Conservation (phyloP, 2,329 filamentous ascomycete species). For the Fusarium brachygibbosum region DNA sequence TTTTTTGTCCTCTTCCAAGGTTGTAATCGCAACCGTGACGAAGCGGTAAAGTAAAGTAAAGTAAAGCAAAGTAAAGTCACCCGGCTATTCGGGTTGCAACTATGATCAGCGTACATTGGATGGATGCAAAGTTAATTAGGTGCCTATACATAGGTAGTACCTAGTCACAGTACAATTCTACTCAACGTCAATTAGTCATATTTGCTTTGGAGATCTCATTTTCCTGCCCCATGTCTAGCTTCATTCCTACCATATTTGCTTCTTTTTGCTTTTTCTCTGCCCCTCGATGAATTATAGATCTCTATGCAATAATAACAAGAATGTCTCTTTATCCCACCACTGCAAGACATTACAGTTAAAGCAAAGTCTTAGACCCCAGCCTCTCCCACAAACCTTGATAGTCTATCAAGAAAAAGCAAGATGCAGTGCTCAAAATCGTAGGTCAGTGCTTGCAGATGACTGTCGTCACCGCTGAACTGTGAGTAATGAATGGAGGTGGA, state of each 20-base stretch:
- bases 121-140: neutral
- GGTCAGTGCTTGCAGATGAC: conserved; percentile 17
- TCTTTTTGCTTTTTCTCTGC: conserved; percentile 16
- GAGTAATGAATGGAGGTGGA: conserved; percentile 1
- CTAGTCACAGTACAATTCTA: neutral
- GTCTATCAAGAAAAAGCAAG: conserved; percentile 5
- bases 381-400: conserved; percentile 24
- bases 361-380: conserved; percentile 16
- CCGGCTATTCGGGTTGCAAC: conserved; percentile 30
- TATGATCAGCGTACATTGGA: conserved; percentile 28
- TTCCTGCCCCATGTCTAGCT: conserved; percentile 31
- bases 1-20: neutral
- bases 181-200: conserved; percentile 10
- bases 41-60: neutral
- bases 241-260: conserved; percentile 12
- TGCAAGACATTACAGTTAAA: neutral
- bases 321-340: conserved; percentile 10
- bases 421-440: neutral
- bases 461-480: conserved; percentile 24
- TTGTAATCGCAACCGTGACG: conserved; percentile 25
- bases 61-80: neutral
- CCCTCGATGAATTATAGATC: neutral
- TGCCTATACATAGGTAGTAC: neutral
- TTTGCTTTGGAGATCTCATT: conserved; percentile 41
- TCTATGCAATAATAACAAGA: neutral